Evolutionary conservation across 2,329 filamentous ascomycete species (phyloP), one percentile per base, ranked within the genome.

Genomic region (Parasarocladium wereldwijsianum): DNA sequence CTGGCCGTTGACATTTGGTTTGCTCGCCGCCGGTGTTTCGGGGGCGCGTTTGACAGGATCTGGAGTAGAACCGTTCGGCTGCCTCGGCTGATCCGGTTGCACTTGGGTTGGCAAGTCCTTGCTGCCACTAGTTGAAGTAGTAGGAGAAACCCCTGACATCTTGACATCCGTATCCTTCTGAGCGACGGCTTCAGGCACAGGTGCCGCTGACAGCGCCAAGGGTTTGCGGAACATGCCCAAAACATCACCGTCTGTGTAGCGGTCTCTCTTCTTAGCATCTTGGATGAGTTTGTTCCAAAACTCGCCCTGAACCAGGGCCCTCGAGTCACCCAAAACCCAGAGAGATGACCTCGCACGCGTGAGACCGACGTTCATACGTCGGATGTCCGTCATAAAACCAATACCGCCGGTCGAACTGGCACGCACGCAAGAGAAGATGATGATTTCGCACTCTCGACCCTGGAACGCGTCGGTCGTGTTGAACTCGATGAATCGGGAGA

Each of bases 381-480:
- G 76, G 47, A 98, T 93, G 51, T 98, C 90, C 32, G 83, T 81
- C 69, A 98, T 78, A 71, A 98, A 98, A 65, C 90, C 90, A 46
- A 98, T 93, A 44, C 87, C 85, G n/a, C 81, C 80, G 6, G 78
- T 81, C n/a, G 82, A 72, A 17, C 80, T 87, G 14, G 90, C 87
- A 58, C 90, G 77, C 36, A 98, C 90, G 52, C 92, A 98, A 23
- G 90, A 96, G 60, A 98, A 98, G 39, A 98, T 96, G 52, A 98
- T 96, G 38, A 98, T 78, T 48, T 98, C 90, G 45, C 85, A 90
- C 54, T 98, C 90, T 41, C 92, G 76, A 38, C 90, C 90, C 52
- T 98, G 85, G 52, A 94, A 98, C 12, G 90, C 92, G 56, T 98
- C 90, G 1, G 90, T 98, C 0, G 90, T 98, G 52, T 98, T 98